phyloP scores from a whole-genome alignment of 352 stramenopile species.

The Globisporangium orthogonon region DNA sequence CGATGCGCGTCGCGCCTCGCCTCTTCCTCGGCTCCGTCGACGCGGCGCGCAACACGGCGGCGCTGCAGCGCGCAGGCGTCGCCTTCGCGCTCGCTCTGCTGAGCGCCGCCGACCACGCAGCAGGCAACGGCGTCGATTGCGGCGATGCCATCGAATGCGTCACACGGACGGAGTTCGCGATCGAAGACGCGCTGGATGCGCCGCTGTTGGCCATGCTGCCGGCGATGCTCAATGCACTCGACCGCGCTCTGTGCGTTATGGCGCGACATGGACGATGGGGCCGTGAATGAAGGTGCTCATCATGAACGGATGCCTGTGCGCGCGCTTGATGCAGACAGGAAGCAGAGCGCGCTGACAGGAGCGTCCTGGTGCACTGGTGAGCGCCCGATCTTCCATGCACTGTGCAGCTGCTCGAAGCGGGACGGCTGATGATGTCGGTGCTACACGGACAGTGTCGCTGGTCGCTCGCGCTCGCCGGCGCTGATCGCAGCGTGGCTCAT shows the following conservation, averaged over 20 bases:
- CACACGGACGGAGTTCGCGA: conserved; percentile 19
- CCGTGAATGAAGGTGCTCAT: neutral
- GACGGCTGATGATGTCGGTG: too few relatives aligned
- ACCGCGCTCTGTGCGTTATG: conserved; percentile 24
- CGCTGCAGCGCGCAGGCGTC: conserved; percentile 30
- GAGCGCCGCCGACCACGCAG: conserved; percentile 2
- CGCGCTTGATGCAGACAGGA: conserved; percentile 16
- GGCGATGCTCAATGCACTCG: conserved; percentile 27
- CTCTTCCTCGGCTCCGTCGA: conserved; percentile 69
- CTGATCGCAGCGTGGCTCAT: conserved; percentile 53
- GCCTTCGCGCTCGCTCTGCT: conserved; percentile 38
- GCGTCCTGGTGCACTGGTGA: conserved; percentile 72
- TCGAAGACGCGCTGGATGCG: conserved; percentile 55
- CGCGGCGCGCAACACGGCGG: conserved; percentile 38
- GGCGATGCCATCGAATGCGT: neutral
- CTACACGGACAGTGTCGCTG: conserved; percentile 34
- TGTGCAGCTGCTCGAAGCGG: too few relatives aligned
- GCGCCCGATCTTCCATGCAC: neutral
- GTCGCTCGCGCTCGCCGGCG: conserved; percentile 52
- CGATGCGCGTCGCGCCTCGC: conserved; percentile 37
- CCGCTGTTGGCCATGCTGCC: conserved; percentile 40
- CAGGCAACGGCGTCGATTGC: neutral
- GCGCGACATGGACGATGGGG: neutral
- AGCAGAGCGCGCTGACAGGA: conserved; percentile 27
- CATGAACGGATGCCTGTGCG: neutral